A percentile compares a stretch with the other conserved stretches of the same genome.
Evolutionary conservation across 139 green algal genomes (phyloP).

Genomic region (Zygnema circumcarinatum): DNA sequence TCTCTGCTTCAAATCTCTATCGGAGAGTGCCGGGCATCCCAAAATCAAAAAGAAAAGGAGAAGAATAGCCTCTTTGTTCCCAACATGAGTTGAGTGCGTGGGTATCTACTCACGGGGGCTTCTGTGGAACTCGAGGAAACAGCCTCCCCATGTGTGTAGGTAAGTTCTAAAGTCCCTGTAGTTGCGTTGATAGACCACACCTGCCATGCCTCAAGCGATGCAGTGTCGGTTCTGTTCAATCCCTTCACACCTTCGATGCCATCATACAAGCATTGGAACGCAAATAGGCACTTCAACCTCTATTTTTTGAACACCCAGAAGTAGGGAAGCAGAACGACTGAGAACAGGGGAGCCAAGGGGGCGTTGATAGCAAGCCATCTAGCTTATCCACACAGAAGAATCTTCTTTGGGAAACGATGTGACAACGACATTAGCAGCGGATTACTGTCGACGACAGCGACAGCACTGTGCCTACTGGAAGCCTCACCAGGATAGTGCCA

Average conservation of each 20-base stretch:
- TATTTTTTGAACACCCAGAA: neutral
- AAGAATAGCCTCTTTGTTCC: neutral
- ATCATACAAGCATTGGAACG: no score
- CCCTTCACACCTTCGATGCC: no score
- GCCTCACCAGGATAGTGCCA: constrained; percentile 68
- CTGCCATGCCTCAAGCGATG: constrained; percentile 28
- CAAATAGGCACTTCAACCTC: no score
- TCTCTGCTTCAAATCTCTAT: neutral
- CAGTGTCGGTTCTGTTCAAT: no score
- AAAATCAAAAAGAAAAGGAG: no score
- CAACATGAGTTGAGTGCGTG: no score
- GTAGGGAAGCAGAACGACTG: neutral
- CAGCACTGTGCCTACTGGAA: no score
- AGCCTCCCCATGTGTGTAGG: neutral
- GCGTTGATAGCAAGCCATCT: no score
- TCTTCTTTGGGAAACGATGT: no score
- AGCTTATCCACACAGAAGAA: no score
- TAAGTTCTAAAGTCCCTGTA: constrained; percentile 19
- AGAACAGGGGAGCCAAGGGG: neutral
- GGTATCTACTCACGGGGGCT: neutral
- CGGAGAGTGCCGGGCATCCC: neutral
- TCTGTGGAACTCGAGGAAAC: neutral
- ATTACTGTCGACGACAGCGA: no score
- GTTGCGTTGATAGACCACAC: constrained; percentile 29
- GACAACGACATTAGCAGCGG: no score